Evolutionary conservation across 306 rosid species (phyloP), one percentile per base, ranked within the genome.

Genomic region (Hippophae gyantsensis): DNA sequence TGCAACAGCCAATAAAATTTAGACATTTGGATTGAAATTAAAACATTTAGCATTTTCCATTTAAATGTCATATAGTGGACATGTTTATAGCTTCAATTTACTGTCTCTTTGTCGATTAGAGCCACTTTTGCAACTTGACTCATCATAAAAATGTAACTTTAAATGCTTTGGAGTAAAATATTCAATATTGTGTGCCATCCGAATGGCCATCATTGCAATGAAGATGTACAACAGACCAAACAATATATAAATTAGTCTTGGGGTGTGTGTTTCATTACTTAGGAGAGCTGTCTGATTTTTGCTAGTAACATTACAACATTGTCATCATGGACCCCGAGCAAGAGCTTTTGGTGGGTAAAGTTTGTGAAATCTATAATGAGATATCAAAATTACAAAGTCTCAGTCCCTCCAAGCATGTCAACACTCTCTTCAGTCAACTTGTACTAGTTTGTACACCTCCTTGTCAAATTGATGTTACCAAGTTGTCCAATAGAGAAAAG

Each of bases 391-490:
- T 88, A 0, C 70, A 79, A 38, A 58, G 58, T 58, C 94, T 85
- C 14, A 80, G 76, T 65, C 96, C 96, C 18, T 70, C 70, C 64
- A 73, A 82, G 42, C 69, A 85, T 80, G 94, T 88, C 72, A 82
- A 85, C 89, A 85, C 26, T 3, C 84, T 88, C 48, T 85, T 85
- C 82, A 88, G 94, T 14, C 48, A 88, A 49, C 82, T 87, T 25
- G 95, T 87, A 23, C 76, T 71, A 60, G 69, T 87, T 62, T 84
- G 95, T 79, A 82, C 71, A 60, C 87, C 86, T 26, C 80, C 87
- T 6, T 60, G 63, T 49, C 78, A 84, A 1, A 65, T 87, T 38
- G 89, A 87, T 52, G 76, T 82, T 6, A 54, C 81, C 25, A 78
- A 77, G 0, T 76, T 84, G 52, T 9, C 56, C 13, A 67, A 68